A percentile compares a stretch with the other conserved stretches of the same genome.
Conservation (phyloP, 305 asterid species). For the Stenogyne calaminthoides region DNA sequence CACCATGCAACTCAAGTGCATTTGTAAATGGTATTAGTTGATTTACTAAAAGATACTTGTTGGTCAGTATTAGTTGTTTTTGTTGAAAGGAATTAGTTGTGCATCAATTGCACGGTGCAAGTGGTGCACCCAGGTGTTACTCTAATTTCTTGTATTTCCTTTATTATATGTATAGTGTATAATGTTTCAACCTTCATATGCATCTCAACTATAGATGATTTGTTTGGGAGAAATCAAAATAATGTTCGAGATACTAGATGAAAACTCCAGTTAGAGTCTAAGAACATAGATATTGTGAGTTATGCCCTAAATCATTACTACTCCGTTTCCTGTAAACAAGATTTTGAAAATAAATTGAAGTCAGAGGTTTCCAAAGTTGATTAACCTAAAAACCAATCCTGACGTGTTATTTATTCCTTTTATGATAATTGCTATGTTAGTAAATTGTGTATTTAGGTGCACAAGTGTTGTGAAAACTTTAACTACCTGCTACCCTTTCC, state of each 20-base stretch:
- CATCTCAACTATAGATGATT: neutral
- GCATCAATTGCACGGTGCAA: too few species aligned
- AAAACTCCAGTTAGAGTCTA: neutral
- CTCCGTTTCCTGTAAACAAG: neutral
- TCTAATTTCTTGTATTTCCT: neutral
- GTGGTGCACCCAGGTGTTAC: too few species aligned
- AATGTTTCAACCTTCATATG: neutral
- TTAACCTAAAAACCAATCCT: constrained; percentile 1
- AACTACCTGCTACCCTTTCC: neutral
- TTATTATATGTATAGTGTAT: neutral
- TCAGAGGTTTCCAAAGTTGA: constrained; percentile 5
- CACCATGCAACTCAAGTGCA: too few species aligned
- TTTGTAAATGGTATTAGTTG: too few species aligned
- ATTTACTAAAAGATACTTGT: too few species aligned
- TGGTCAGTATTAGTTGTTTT: too few species aligned
- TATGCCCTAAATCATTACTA: neutral
- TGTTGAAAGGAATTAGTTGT: too few species aligned
- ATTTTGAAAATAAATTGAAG: neutral
- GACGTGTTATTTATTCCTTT: constrained; percentile 1
- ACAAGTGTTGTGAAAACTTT: neutral
- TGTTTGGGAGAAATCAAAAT: constrained; percentile 5
- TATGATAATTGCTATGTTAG: neutral
- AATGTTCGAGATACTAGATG: constrained; percentile 6
- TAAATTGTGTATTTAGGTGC: constrained; percentile 16
- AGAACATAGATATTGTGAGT: neutral